phyloP scores from a whole-genome alignment of 2,329 filamentous ascomycete species.

The Lachnellula arida region DNA sequence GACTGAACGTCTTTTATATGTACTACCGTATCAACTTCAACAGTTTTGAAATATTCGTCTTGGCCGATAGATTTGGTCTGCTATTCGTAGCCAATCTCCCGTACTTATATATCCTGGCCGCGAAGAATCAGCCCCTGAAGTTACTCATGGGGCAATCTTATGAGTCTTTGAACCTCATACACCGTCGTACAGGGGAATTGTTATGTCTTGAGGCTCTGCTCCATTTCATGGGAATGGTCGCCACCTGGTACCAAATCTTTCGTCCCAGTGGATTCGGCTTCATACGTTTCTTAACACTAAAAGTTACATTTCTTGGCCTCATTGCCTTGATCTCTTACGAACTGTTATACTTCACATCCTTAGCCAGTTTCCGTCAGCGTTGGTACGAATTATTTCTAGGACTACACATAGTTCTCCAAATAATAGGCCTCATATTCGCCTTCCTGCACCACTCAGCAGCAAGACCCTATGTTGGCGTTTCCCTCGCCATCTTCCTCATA shows the following conservation, averaged over 20 bases:
- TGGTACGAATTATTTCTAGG: conserved; percentile 62
- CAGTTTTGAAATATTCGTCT: conserved; percentile 48
- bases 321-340: conserved; percentile 54
- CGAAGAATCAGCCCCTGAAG: conserved; percentile 62
- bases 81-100: conserved; percentile 46
- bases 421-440: conserved; percentile 49
- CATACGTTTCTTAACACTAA: conserved; percentile 45
- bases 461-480: conserved; percentile 47
- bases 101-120: conserved; percentile 56
- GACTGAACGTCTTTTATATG: conserved; percentile 54
- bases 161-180: conserved; percentile 61
- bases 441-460: conserved; percentile 54
- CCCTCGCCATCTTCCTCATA: conserved; percentile 51
- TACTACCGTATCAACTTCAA: conserved; percentile 47
- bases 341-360: conserved; percentile 56
- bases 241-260: conserved; percentile 49
- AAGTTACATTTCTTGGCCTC: conserved; percentile 50
- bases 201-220: conserved; percentile 55
- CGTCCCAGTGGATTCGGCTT: conserved; percentile 46
- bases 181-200: conserved; percentile 57
- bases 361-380: conserved; percentile 53
- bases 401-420: conserved; percentile 53
- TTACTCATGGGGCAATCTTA: conserved; percentile 59
- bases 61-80: conserved; percentile 34
- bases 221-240: conserved; percentile 51